A percentile compares a stretch with the other conserved stretches of the same genome.
Conservation (phyloP, 768 basidiomycete genomes). For the Myochromella boudieri region DNA sequence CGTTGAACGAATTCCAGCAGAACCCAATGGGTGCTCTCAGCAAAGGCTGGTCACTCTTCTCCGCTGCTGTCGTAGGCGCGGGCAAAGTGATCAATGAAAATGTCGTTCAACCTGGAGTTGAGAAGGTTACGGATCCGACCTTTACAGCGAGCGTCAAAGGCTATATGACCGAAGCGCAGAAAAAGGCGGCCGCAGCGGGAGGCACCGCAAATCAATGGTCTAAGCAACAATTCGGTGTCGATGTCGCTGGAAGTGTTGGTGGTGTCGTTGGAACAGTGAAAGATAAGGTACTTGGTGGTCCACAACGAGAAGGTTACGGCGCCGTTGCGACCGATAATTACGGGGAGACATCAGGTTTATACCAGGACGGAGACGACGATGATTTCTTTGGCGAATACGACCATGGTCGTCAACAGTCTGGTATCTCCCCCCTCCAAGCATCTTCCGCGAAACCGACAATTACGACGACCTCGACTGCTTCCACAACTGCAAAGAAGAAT, state of each 20-base stretch:
- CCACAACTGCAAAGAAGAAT: slow-evolving; percentile 38
- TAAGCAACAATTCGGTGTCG: slow-evolving; percentile 76
- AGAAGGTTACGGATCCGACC: slow-evolving; percentile 76
- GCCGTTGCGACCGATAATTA: slow-evolving; percentile 45
- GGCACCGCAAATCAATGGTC: slow-evolving; percentile 75
- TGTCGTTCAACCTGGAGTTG: slow-evolving; percentile 89
- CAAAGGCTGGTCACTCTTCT: slow-evolving; percentile 97
- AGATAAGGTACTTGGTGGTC: slow-evolving; percentile 51
- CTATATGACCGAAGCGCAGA: slow-evolving; percentile 70
- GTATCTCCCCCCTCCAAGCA: slow-evolving; percentile 16
- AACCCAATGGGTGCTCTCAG: slow-evolving; percentile 83
- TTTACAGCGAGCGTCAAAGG: slow-evolving; percentile 74
- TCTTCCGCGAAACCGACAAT: slow-evolving; percentile 10
- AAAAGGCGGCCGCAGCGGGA: slow-evolving; percentile 60
- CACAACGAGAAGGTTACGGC: slow-evolving; percentile 51
- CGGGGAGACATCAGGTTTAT: slow-evolving; percentile 60
- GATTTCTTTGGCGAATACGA: slow-evolving; percentile 59
- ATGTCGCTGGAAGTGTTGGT: slow-evolving; percentile 77
- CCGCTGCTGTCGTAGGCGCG: slow-evolving; percentile 79
- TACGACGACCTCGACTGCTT: slow-evolving; percentile 2
- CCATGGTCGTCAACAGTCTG: slow-evolving; percentile 27
- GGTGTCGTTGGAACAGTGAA: slow-evolving; percentile 66
- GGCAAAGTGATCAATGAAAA: slow-evolving; percentile 77
- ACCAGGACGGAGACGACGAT: slow-evolving; percentile 66
- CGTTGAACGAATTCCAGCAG: slow-evolving; percentile 78